Evolutionary conservation across 768 basidiomycete species (phyloP), one percentile per base, ranked within the genome.

Genomic region (Kwoniella heveanensis): DNA sequence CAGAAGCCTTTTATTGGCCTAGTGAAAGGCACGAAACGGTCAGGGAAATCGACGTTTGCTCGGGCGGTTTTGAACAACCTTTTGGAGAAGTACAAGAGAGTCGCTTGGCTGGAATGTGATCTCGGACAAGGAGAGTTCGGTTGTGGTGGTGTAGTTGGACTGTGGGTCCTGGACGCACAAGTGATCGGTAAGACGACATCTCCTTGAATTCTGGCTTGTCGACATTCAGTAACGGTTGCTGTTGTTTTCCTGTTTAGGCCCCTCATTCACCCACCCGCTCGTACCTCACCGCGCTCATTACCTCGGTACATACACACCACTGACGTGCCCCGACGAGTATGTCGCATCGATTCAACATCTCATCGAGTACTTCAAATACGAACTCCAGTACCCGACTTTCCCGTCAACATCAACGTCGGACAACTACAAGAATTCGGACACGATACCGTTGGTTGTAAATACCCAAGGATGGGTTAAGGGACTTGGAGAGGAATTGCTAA

Each of bases 401-500:
- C 84, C 1, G 69, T 76, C 77, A 24, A 50, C 50, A 2, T 19
- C 61, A 0, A 21, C 44, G n/a, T n/a, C n/a, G n/a, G n/a, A n/a
- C n/a, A n/a, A n/a, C n/a, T 26, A 19, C 50, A 46, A 57, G 26
- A 48, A 52, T 27, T 24, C 13, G 7, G 32, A 53, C 53, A 64
- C 80, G 26, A 85, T 93, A 4, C 95, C 95, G 0, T 85, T 97
- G 19, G 86, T 97, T 17, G 85, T 98, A 56, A 99, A 98, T 77
- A 97, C 91, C 0, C 94, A 95, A 87, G 95, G 95, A 1, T 99
- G 95, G 95, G 85, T 85, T 5, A 97, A 94, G 77, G 95, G 95
- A 7, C 85, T 96, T 2, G 95, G 95, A 2, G 88, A 86, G 17
- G 90, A 95, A 70, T 81, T 98, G 12, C 85, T 86, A 1, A 77